Evolutionary conservation across 1,284 basidiomycete species (phyloP), one percentile per base, ranked within the genome.

Genomic region (Tremellales sp.): DNA sequence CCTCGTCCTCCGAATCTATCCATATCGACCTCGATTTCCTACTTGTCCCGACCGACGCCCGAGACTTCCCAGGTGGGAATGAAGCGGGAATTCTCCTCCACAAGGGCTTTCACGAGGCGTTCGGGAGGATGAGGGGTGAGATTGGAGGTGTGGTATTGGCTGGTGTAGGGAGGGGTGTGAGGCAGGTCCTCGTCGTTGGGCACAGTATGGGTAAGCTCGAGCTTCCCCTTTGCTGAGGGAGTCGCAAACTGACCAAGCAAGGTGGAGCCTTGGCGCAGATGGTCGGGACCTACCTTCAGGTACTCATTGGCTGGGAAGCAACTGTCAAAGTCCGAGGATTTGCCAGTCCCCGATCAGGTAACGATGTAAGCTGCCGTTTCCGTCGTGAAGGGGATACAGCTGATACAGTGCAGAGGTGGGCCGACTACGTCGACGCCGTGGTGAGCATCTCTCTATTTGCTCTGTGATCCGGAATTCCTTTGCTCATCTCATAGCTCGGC

Each of bases 281-380:
- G n/a, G 35, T 49, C 2, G 53, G 51, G 0, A 57, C 57, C 1
- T 55, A 55, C 39, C 55, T 64, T 17, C 50, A 58, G 29, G 25
- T 50, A 3, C 31, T 48, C 17, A 46, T 60, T 13, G 40, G 43
- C 23, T 10, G 31, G 24, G 25, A 23, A 17, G 29, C 29, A 8
- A 40, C 24, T 1, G 57, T 64, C 31, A 43, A 43, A 3, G 51
- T 52, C 2, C 43, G 48, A 13, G 43, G 52, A 12, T 60, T 64
- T 29, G 62, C 60, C 13, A 42, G 58, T 8, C 62, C 62, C 8
- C 43, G 62, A 17, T 46, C 51, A 3, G 62, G 62, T 7, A 59
- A 61, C 52, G 26, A 44, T 26, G 53, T 52, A 40, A 42, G 50
- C 2, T 23, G 2, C 22, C 15, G 23, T 29, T n/a, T n/a, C n/a